A percentile compares a stretch with the other conserved stretches of the same genome.
These are phyloP conservation scores for Daldinia vernicosa DNA, from an alignment of 495 filamentous ascomycete genomes.

Conservation along the genomic window DNA sequence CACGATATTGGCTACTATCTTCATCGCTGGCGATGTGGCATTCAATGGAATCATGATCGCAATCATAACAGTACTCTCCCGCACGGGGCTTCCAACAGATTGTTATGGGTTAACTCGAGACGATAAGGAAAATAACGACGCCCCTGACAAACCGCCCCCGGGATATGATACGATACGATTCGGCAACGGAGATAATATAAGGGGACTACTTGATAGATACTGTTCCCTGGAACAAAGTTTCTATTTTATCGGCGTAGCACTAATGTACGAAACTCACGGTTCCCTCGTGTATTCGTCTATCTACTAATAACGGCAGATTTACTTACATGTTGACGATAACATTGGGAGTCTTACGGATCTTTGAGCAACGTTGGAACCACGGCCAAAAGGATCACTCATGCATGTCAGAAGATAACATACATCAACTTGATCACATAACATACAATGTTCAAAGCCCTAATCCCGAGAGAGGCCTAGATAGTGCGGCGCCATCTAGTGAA, in stretches of 20 bases:
- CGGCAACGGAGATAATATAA: slow-evolving; percentile 32
- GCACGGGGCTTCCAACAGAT: slow-evolving; percentile 47
- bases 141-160: slow-evolving; percentile 6
- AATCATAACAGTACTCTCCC: slow-evolving; percentile 48
- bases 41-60: slow-evolving; percentile 43
- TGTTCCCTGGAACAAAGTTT: slow-evolving; percentile 50
- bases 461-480: slow-evolving; percentile 2
- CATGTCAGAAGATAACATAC: slow-evolving; percentile 39
- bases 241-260: slow-evolving; percentile 44
- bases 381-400: slow-evolving; percentile 38
- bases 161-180: slow-evolving; percentile 45
- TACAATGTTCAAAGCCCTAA: slow-evolving; percentile 16
- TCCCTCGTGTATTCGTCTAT: too few relatives aligned
- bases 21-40: slow-evolving; percentile 45
- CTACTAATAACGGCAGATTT: slow-evolving; percentile 41
- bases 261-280: slow-evolving; percentile 44
- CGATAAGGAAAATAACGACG: slow-evolving; percentile 18
- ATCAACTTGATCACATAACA: slow-evolving; percentile 37
- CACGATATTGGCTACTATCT: slow-evolving; percentile 38
- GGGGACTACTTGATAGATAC: slow-evolving; percentile 47
- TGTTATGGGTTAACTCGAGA: slow-evolving; percentile 49
- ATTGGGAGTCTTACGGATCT: slow-evolving; percentile 45
- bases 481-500: slow-evolving; percentile 13
- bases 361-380: slow-evolving; percentile 43
- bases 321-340: slow-evolving; percentile 51